Conservation (phyloP, 306 rosid genomes). For the Phaseolus lunatus region DNA sequence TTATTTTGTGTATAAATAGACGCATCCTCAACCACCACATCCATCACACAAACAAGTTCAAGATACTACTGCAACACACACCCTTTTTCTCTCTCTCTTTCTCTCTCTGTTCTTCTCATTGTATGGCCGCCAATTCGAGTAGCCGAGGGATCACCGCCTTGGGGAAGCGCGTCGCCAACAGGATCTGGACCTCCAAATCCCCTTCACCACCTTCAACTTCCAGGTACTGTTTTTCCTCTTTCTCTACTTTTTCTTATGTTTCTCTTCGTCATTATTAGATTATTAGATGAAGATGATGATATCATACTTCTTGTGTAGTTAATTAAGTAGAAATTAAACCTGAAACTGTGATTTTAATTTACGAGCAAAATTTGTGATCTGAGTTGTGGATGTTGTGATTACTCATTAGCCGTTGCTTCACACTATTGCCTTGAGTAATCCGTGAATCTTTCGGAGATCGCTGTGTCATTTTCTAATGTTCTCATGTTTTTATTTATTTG, state of each 20-base stretch:
- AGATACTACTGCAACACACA: background rate
- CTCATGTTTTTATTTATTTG: background rate
- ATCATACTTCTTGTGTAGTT: background rate
- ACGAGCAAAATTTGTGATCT: background rate
- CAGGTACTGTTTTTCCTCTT: slow-evolving; percentile 45
- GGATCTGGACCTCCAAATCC: slow-evolving; percentile 65
- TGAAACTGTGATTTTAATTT: background rate
- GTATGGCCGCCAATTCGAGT: slow-evolving; percentile 97
- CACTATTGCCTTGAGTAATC: background rate
- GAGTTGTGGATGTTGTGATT: slow-evolving; percentile 9
- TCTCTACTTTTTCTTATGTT: background rate
- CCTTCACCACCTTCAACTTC: slow-evolving; percentile 47
- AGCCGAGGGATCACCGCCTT: slow-evolving; percentile 75
- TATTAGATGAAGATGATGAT: background rate
- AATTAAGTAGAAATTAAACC: background rate
- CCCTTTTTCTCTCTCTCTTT: background rate
- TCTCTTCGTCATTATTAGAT: background rate
- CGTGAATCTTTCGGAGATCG: slow-evolving; percentile 21
- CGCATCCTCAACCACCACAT: background rate
- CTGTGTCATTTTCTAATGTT: slow-evolving; percentile 11
- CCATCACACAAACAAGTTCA: background rate
- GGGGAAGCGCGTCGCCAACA: slow-evolving; percentile 69
- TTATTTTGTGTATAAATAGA: background rate
- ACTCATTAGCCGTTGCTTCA: background rate
- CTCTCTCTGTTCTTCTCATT: slow-evolving; percentile 34